Evolutionary conservation across 1,284 basidiomycete species (phyloP), one percentile per base, ranked within the genome.

Genomic region (Cryptococcus amylolentus): DNA sequence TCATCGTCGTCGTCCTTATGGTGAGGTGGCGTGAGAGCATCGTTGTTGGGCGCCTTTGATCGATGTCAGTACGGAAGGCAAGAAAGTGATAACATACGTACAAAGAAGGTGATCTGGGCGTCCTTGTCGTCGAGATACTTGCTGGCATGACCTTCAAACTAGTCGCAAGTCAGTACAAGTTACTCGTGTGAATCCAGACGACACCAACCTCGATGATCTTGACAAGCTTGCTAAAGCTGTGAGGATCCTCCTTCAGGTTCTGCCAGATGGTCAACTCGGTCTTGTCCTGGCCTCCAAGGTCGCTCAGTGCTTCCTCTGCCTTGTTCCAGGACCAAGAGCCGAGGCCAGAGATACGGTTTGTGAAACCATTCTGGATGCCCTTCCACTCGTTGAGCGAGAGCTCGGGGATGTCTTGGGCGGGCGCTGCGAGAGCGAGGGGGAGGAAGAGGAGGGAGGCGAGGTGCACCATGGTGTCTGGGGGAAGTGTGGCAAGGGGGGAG

Each of bases 31-130:
- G 64, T 71, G 20, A 77, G 62, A 12, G 73, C 76, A 41, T 75
- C 72, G 57, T 79, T 75, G 63, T 77, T 73, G 41, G 73, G 73
- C 1, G 73, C 70, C 69, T 69, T 48, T 18, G 18, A 27, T 4
- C 14, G n/a, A 27, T 37, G 26, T 50, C 16, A 40, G 9, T 2
- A n/a, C 5, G 43, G 27, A 35, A 40, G 23, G 40, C n/a, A 14
- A 3, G 10, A 10, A 18, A 44, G 14, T 37, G 13, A 9, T 12
- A 26, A 62, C 69, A 62, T 54, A 70, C 69, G 61, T 54, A 70
- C 76, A 60, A 79, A 78, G 69, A 79, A 78, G 28, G 78, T 79
- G 60, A 78, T 73, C 48, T 66, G 64, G 14, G 61, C 57, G 13
- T 68, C 60, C 46, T 67, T 66, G 60, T 73, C 67, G 60, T 79